These are phyloP conservation scores for Quercus parvula DNA, from an alignment of 306 rosid species.

Conservation along the genomic window DNA sequence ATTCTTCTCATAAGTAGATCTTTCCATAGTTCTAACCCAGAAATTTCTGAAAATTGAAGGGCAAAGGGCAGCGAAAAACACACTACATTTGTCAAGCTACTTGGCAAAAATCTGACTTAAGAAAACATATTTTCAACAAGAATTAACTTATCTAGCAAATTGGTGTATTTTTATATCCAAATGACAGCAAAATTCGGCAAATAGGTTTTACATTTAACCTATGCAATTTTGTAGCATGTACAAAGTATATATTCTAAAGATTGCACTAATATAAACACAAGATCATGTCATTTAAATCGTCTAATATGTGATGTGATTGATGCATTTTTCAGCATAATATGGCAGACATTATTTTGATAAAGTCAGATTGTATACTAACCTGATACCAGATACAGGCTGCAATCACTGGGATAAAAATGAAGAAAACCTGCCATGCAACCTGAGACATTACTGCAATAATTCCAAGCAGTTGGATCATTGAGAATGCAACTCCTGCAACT, in stretches of 20 bases:
- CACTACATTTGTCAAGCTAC: background rate
- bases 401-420: conserved; percentile 67
- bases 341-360: background rate
- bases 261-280: background rate
- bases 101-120: background rate
- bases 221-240: too few species aligned
- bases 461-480: conserved; percentile 60
- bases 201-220: background rate
- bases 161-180: background rate
- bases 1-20: background rate
- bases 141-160: background rate
- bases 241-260: too few species aligned
- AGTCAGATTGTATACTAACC: conserved; percentile 34
- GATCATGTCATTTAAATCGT: background rate
- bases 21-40: background rate
- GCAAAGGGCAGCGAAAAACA: background rate
- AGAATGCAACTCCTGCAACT: conserved; percentile 49
- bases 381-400: conserved; percentile 65
- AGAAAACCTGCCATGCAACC: conserved; percentile 85
- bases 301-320: background rate
- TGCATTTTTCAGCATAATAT: background rate
- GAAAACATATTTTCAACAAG: background rate
- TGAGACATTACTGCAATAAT: conserved; percentile 79
- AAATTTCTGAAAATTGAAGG: background rate
- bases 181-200: background rate